phyloP scores from a whole-genome alignment of 805 yeast genomes.

The Cephaloascus albidus region DNA sequence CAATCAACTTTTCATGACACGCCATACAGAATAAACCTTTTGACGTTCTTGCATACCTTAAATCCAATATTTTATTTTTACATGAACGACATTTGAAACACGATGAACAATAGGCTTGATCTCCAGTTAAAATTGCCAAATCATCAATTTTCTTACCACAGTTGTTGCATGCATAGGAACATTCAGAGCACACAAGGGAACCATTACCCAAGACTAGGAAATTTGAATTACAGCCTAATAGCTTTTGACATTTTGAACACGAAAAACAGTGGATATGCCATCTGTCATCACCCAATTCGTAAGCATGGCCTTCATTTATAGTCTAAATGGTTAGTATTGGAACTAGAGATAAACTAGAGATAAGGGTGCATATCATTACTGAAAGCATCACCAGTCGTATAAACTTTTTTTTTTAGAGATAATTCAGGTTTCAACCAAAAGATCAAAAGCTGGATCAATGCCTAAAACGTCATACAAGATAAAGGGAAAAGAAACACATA shows the following conservation, averaged over 20 bases:
- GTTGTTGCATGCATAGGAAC: conserved; percentile 83
- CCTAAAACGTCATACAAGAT: no score
- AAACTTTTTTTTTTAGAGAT: no score
- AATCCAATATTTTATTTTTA: conserved; percentile 74
- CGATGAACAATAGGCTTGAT: conserved; percentile 85
- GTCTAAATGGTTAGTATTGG: conserved; percentile 11
- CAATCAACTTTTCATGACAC: conserved; percentile 79
- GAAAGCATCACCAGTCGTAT: no score
- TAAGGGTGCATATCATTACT: no score
- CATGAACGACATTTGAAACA: conserved; percentile 91
- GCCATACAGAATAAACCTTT: conserved; percentile 89
- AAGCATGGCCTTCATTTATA: conserved; percentile 87
- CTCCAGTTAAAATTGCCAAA: conserved; percentile 89
- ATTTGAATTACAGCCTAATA: conserved; percentile 80
- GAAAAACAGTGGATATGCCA: conserved; percentile 95
- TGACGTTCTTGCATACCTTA: conserved; percentile 85
- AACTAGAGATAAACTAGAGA: background rate
- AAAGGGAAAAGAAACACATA: background rate
- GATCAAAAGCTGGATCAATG: no score
- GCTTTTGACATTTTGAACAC: conserved; percentile 75
- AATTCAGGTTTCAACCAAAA: no score
- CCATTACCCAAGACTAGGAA: conserved; percentile 92
- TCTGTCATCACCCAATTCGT: conserved; percentile 86
- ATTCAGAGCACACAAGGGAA: conserved; percentile 76
- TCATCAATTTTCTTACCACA: conserved; percentile 87